Percentiles rank a stretch among this genome's conserved stretches.
phyloP scores from a whole-genome alignment of 208 protist genomes.

The Kentomonas sorsogonicus region DNA sequence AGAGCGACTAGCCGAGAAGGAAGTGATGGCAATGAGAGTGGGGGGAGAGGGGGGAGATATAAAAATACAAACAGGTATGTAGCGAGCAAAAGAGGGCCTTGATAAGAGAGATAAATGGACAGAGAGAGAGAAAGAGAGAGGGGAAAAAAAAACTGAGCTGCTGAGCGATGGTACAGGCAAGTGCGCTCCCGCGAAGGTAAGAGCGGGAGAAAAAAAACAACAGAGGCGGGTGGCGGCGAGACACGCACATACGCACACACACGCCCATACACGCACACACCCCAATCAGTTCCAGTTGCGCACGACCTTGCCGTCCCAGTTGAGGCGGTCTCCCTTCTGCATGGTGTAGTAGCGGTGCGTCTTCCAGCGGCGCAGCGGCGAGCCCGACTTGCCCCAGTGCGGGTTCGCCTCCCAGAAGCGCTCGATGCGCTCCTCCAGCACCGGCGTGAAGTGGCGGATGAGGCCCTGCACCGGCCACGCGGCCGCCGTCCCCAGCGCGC shows the following conservation, averaged over 20 bases:
- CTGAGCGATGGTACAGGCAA: slow-evolving; percentile 3
- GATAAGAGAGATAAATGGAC: slow-evolving; percentile 4
- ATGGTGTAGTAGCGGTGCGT: slow-evolving; percentile 88
- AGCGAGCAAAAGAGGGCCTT: neutral
- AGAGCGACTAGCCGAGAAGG: neutral
- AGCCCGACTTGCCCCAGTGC: slow-evolving; percentile 78
- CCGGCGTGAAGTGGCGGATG: slow-evolving; percentile 94
- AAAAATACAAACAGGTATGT: too few relatives aligned
- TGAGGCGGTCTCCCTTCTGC: slow-evolving; percentile 83
- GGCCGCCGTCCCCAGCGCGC: slow-evolving; percentile 97
- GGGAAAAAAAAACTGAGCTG: slow-evolving; percentile 9
- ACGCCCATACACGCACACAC: neutral
- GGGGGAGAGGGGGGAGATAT: too few relatives aligned
- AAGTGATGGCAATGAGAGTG: too few relatives aligned
- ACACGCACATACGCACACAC: slow-evolving; percentile 6
- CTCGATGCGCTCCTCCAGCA: slow-evolving; percentile 95
- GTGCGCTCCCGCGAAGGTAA: slow-evolving; percentile 8
- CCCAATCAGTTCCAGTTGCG: slow-evolving; percentile 77
- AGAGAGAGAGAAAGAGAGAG: slow-evolving; percentile 9
- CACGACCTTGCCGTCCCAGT: slow-evolving; percentile 87
- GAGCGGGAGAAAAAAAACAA: slow-evolving; percentile 16
- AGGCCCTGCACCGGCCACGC: slow-evolving; percentile 98
- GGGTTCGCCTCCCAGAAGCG: slow-evolving; percentile 85
- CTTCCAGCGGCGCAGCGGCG: slow-evolving; percentile 81
- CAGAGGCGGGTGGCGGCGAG: slow-evolving; percentile 6